Conservation (phyloP, 179 eudicot species). For the Beta macrorhiza region DNA sequence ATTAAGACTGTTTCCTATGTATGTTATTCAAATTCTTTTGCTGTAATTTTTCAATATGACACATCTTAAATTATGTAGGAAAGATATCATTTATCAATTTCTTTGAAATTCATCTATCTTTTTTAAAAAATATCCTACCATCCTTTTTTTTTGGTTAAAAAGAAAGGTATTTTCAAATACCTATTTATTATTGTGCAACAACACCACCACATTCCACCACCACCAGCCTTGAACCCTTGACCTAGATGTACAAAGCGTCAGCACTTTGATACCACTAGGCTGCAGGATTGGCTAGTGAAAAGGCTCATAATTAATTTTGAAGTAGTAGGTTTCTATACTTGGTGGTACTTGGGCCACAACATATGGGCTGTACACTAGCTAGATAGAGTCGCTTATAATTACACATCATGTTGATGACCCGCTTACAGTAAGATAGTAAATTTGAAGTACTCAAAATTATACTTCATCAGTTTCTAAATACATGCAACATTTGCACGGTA, state of each 20-base stretch:
- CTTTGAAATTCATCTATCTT: too few species aligned
- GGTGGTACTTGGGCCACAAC: not conserved
- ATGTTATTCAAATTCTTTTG: too few species aligned
- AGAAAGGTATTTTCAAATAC: conserved; percentile 20
- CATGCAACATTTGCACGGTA: too few species aligned
- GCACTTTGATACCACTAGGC: not conserved
- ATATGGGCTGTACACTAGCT: not conserved
- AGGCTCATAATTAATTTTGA: not conserved
- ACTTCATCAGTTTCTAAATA: too few species aligned
- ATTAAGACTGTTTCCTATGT: too few species aligned
- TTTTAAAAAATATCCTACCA: too few species aligned
- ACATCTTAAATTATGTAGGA: too few species aligned
- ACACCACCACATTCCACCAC: not conserved
- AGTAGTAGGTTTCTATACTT: not conserved
- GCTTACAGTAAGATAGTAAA: too few species aligned
- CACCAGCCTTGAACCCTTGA: not conserved
- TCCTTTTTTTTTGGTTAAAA: not conserved
- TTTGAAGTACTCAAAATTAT: too few species aligned
- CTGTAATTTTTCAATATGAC: too few species aligned
- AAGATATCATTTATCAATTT: too few species aligned
- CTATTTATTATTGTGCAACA: not conserved
- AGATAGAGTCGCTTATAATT: too few species aligned
- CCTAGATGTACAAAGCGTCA: not conserved
- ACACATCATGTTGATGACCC: not conserved
- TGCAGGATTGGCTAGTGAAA: not conserved